Percentiles rank a stretch among this genome's conserved stretches.
Conservation (phyloP, 164 flowering plant genomes). For the Aristolochia contorta region DNA sequence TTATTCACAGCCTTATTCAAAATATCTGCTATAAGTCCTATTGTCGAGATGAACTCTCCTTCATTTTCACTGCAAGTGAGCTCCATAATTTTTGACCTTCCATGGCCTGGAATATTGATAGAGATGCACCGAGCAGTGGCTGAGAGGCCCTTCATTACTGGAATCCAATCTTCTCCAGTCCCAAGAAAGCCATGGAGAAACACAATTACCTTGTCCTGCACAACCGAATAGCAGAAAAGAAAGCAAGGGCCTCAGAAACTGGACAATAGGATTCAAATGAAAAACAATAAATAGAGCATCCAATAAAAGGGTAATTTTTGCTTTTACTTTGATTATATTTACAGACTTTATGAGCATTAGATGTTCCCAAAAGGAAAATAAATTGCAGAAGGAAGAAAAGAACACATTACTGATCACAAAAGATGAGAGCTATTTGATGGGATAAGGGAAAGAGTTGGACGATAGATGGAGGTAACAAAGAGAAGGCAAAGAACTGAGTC, state of each 20-base stretch:
- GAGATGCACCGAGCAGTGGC: constrained; percentile 74
- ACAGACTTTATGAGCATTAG: too few species aligned
- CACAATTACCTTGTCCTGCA: constrained; percentile 53
- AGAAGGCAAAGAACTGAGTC: too few species aligned
- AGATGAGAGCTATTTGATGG: too few species aligned
- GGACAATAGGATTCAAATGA: too few species aligned
- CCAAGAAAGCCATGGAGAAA: constrained; percentile 91
- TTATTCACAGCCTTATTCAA: constrained; percentile 32
- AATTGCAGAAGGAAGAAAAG: too few species aligned
- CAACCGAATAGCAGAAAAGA: constrained; percentile 1
- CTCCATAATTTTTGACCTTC: constrained; percentile 36
- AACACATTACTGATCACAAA: too few species aligned
- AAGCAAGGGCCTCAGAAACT: background rate
- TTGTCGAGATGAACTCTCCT: constrained; percentile 30
- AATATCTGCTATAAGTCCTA: constrained; percentile 44
- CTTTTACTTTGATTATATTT: too few species aligned
- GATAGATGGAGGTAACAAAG: too few species aligned
- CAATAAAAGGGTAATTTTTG: too few species aligned
- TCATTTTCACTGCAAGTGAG: constrained; percentile 8
- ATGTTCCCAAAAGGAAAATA: too few species aligned
- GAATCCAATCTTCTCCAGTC: constrained; percentile 80
- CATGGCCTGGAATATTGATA: constrained; percentile 94
- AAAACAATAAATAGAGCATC: too few species aligned
- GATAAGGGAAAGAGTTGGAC: too few species aligned
- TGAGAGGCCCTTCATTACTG: constrained; percentile 74